Base-by-base conservation (phyloP, 2,329 filamentous ascomycete genomes). In the Chrysoporthe deuterocubensis region DNA sequence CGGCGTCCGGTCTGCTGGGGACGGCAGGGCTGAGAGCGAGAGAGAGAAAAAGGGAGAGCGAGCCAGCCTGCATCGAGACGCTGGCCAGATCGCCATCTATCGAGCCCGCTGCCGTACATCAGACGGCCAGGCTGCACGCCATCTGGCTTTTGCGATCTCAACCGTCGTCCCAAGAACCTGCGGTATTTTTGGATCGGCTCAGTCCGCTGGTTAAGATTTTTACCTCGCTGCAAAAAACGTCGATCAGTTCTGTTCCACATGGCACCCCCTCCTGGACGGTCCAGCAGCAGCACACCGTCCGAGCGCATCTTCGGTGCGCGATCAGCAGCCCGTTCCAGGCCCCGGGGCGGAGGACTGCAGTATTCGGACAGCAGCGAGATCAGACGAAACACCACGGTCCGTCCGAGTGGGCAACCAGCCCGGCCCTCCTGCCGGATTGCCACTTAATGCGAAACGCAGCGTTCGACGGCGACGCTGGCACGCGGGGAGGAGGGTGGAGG, bases 371-470 rank as follows among this genome's bases (percentile, higher is more conserved):
- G 37, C 32, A 54, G 3, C 26, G 26, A 32, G 26, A 54, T 54
- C 50, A 54, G 50, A 54, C 50, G 50, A 54, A 54, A 54, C 50
- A 32, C 50, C 50, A 54, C 26, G 11, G 50, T 32, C 50, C 50
- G 50, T 32, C 50, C 26, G 26, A 32, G 4, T 54, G 21, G 32
- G 26, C 13, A 40, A 9, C 37, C 37, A 9, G 9, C 37, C 9
- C 32, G 26, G 26, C 50, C 1, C 14, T 34, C 4, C 26, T 26
- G 26, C 26, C 26, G 26, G 26, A 32, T 21, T 8, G 32, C 50
- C 26, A 32, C 50, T 54, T 21, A 54, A 54, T 58, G 56, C 34
- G 56, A 58, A 42, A 42, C 34, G 34, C 34, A 40, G 26, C 26
- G 26, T 26, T 26, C 26, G 26, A 26, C 26, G 26, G 26, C 26